These are phyloP conservation scores for Podospora anserina DNA, from an alignment of 495 filamentous ascomycete species.

Conservation along the genomic window DNA sequence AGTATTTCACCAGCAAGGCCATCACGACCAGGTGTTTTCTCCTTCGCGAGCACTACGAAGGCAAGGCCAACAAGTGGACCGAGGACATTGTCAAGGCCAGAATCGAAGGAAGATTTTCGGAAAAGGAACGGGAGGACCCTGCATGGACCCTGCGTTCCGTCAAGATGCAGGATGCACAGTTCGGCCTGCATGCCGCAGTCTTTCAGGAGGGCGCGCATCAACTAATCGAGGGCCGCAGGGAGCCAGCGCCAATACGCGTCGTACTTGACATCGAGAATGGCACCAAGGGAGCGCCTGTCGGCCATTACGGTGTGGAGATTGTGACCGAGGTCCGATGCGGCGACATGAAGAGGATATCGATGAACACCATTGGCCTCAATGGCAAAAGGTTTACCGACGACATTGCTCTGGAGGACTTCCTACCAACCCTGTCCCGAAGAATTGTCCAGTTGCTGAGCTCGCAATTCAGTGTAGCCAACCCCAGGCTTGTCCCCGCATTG, in stretches of 20 bases:
- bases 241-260: slow-evolving; percentile 57
- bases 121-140: slow-evolving; percentile 70
- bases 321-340: slow-evolving; percentile 52
- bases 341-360: slow-evolving; percentile 40
- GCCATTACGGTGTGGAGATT: slow-evolving; percentile 67
- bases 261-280: slow-evolving; percentile 59
- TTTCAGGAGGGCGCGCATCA: slow-evolving; percentile 64
- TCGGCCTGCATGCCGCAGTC: slow-evolving; percentile 70
- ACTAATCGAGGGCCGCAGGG: slow-evolving; percentile 53
- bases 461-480: slow-evolving; percentile 68
- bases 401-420: slow-evolving; percentile 62
- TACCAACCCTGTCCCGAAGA: slow-evolving; percentile 56
- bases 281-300: slow-evolving; percentile 55
- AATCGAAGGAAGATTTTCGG: slow-evolving; percentile 78
- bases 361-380: slow-evolving; percentile 61
- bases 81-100: slow-evolving; percentile 86
- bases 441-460: slow-evolving; percentile 61
- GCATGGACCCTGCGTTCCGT: slow-evolving; percentile 76
- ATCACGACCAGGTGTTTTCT: slow-evolving; percentile 58
- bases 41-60: slow-evolving; percentile 74
- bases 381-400: slow-evolving; percentile 64
- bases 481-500: slow-evolving; percentile 58
- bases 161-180: slow-evolving; percentile 53
- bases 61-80: slow-evolving; percentile 67
- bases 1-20: slow-evolving; percentile 49